These are phyloP conservation scores for Durotheca rogersii DNA, from an alignment of 495 filamentous ascomycete species.

Conservation along the genomic window DNA sequence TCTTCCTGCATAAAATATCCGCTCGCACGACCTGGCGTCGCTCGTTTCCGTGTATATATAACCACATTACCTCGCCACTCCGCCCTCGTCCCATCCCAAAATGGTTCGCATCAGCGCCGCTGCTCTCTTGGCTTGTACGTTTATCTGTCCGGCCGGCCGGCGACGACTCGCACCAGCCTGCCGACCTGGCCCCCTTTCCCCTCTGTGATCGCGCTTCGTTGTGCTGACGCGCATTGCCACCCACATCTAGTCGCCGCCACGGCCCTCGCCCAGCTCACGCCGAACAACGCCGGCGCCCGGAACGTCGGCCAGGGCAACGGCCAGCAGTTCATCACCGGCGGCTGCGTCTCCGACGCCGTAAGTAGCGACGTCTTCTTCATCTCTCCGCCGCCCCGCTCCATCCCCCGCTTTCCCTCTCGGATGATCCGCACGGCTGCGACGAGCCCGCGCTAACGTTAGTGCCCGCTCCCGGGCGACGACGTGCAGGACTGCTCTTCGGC, in stretches of 20 bases:
- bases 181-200: too few relatives aligned
- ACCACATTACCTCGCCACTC: constrained; percentile 8
- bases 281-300: constrained; percentile 44
- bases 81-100: constrained; percentile 16
- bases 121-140: constrained; percentile 39
- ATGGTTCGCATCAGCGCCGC: constrained; percentile 44
- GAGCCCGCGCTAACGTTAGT: too few relatives aligned
- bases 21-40: constrained; percentile 34
- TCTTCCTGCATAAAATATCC: constrained; percentile 14
- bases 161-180: too few relatives aligned
- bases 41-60: constrained; percentile 8
- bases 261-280: constrained; percentile 38
- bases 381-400: too few relatives aligned
- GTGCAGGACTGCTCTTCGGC: constrained; percentile 25
- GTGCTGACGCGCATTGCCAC: too few relatives aligned
- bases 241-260: constrained; percentile 32
- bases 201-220: too few relatives aligned
- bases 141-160: too few relatives aligned
- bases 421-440: too few relatives aligned
- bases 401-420: too few relatives aligned
- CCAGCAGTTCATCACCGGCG: constrained; percentile 53
- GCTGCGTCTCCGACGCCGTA: constrained; percentile 48
- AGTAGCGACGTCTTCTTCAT: constrained; percentile 8
- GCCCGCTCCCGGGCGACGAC: not conserved
- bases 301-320: constrained; percentile 55